Percentiles rank a stretch among this genome's conserved stretches.
phyloP scores from a whole-genome alignment of 2,329 filamentous ascomycete genomes.

The Phialophora macrospora region DNA sequence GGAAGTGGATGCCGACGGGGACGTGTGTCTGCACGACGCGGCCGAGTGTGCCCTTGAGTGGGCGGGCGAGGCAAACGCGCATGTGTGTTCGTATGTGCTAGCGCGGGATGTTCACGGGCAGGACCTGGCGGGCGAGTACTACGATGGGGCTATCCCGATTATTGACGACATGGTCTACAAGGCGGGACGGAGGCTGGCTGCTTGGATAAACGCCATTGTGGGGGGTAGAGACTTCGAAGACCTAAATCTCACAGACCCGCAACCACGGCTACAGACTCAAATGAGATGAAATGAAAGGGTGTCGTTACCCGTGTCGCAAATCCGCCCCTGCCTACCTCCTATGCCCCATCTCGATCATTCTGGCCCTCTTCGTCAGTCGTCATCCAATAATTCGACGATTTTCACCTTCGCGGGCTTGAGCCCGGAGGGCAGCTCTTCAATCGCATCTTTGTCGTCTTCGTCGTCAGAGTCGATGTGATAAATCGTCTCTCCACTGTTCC shows the following conservation, averaged over 20 bases:
- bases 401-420: background rate
- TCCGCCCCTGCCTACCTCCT: background rate
- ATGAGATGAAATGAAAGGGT: background rate
- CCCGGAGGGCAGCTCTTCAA: background rate
- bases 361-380: background rate
- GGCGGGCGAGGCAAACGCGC: constrained; percentile 65
- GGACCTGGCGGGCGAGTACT: constrained; percentile 40
- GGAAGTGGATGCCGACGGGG: constrained; percentile 4
- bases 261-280: background rate
- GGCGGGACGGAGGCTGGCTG: constrained; percentile 37
- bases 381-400: constrained; percentile 5
- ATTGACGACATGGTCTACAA: constrained; percentile 37
- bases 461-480: constrained; percentile 26
- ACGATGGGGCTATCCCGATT: constrained; percentile 37
- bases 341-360: background rate
- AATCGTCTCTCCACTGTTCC: constrained; percentile 22
- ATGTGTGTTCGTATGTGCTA: constrained; percentile 68
- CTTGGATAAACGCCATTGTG: constrained; percentile 35
- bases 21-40: constrained; percentile 33
- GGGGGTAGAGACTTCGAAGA: background rate
- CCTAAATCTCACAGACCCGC: background rate
- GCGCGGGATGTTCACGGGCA: constrained; percentile 65
- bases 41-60: constrained; percentile 54
- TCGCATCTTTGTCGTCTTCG: background rate
- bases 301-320: background rate